These are phyloP conservation scores for Botryosphaeria agaves DNA, from an alignment of 2,329 filamentous ascomycete genomes.

Conservation along the genomic window DNA sequence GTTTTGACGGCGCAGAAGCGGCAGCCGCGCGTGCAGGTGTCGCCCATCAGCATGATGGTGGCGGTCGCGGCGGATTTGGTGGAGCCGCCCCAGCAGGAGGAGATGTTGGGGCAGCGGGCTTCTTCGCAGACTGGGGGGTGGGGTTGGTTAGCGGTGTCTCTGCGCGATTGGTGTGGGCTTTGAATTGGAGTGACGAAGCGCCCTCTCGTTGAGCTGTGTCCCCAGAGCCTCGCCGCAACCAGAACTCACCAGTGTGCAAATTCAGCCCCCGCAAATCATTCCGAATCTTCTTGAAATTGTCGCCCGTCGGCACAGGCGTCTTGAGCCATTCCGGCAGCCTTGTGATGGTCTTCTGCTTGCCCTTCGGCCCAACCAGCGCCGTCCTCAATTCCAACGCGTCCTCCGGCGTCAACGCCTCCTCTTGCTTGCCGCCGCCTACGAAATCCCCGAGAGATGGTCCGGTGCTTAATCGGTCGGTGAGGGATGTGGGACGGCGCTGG, in stretches of 20 bases:
- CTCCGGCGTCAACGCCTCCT: constrained; percentile 22
- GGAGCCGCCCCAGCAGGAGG: constrained; percentile 90
- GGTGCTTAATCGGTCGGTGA: constrained; percentile 44
- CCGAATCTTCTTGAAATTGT: constrained; percentile 90
- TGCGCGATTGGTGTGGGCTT: too few species aligned
- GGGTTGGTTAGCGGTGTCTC: neutral
- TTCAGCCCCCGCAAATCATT: constrained; percentile 76
- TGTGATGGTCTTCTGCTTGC: constrained; percentile 47
- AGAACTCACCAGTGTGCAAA: constrained; percentile 60
- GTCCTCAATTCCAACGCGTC: constrained; percentile 45
- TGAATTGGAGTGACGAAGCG: neutral
- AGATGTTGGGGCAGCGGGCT: constrained; percentile 91
- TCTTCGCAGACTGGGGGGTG: constrained; percentile 70
- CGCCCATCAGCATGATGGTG: constrained; percentile 98
- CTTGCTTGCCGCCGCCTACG: constrained; percentile 24
- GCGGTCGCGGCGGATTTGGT: constrained; percentile 83
- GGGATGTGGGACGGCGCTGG: constrained; percentile 31
- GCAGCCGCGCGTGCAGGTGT: constrained; percentile 92
- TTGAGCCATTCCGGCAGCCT: constrained; percentile 89
- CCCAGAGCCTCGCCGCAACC: too few species aligned
- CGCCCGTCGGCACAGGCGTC: constrained; percentile 75
- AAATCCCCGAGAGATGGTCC: constrained; percentile 50
- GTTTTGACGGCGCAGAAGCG: constrained; percentile 98
- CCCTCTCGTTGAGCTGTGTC: too few species aligned
- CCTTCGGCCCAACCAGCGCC: constrained; percentile 41